A percentile compares a stretch with the other conserved stretches of the same genome.
phyloP scores from a whole-genome alignment of 805 yeast genomes.

The Cyberlindnera veronae region DNA sequence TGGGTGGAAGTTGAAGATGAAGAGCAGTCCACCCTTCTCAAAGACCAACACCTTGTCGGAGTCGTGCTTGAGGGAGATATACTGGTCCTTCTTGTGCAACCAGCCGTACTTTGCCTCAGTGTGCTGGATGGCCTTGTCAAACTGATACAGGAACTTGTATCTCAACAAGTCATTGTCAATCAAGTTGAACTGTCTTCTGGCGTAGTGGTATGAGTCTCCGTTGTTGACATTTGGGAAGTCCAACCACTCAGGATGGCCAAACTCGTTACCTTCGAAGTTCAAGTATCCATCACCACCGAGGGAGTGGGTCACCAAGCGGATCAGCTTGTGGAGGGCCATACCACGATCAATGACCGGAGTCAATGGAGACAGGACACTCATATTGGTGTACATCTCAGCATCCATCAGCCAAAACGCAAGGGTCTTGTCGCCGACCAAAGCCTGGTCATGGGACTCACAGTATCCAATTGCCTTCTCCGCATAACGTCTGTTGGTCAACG shows the following conservation, averaged over 20 bases:
- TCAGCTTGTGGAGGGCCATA: conserved; percentile 84
- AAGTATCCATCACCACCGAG: conserved; percentile 97
- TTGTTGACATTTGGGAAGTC: conserved; percentile 95
- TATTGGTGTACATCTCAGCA: conserved; percentile 94
- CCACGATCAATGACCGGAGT: conserved; percentile 88
- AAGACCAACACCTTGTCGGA: conserved; percentile 83
- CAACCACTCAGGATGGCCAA: conserved; percentile 99
- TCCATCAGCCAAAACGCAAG: conserved; percentile 98
- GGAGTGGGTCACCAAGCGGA: conserved; percentile 79
- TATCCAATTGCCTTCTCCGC: conserved; percentile 87
- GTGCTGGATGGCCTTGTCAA: conserved; percentile 82
- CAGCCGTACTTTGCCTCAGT: conserved; percentile 70
- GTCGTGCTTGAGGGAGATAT: conserved; percentile 84
- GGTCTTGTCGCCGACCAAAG: conserved; percentile 94
- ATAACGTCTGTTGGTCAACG: conserved; percentile 84
- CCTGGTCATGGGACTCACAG: conserved; percentile 96
- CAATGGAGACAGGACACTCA: conserved; percentile 72
- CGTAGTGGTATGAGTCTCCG: conserved; percentile 84
- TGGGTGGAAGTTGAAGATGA: conserved; percentile 89
- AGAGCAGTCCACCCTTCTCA: conserved; percentile 82
- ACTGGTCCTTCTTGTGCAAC: conserved; percentile 69
- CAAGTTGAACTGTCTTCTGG: conserved; percentile 90
- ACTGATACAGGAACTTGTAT: conserved; percentile 72
- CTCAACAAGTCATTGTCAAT: conserved; percentile 76
- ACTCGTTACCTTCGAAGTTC: conserved; percentile 96